Evolutionary conservation across 441 rosid species (phyloP), one percentile per base, ranked within the genome.

Genomic region (Euphorbia corollata): DNA sequence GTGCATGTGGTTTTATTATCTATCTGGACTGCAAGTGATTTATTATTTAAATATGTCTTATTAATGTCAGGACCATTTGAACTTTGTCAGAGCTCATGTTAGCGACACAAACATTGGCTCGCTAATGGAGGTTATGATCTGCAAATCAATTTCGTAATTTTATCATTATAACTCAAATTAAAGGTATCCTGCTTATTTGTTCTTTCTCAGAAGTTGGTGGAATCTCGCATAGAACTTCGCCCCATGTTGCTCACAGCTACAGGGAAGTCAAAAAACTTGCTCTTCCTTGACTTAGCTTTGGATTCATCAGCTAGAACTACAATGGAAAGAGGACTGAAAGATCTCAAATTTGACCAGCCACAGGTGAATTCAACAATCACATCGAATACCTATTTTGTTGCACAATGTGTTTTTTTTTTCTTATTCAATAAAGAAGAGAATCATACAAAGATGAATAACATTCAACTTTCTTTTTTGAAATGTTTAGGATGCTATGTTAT

Each of bases 201-300:
- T 74, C 23, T 45, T 66, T 66, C 71, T 59, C 78, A 84, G 92
- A 85, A 75, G 63, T 71, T 87, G 61, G 59, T 87, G 67, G 88
- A 87, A 71, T 82, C 83, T 70, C 87, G 86, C 55, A 80, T 80
- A 73, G 86, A 83, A 76, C 83, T 85, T 56, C 82, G 74, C 72
- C 87, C 80, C 73, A 73, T 80, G 64, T 68, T 85, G 65, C 69
- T 78, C 67, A 81, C 82, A 64, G 78, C 76, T 73, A 78, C 70
- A 73, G 72, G 74, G 47, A 77, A 79, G 75, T 83, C 82, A 50
- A 87, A 82, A 78, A 82, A 87, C 67, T 73, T 83, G 34, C 76
- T 87, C 24, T 87, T 87, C 71, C 77, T 87, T 50, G 89, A 85
- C 83, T 79, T 87, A 45, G 86, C 93, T 34, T 80, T 90, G 78